Evolutionary conservation across 495 filamentous ascomycete genomes (phyloP).

Genomic region (Penicillium lagena): DNA sequence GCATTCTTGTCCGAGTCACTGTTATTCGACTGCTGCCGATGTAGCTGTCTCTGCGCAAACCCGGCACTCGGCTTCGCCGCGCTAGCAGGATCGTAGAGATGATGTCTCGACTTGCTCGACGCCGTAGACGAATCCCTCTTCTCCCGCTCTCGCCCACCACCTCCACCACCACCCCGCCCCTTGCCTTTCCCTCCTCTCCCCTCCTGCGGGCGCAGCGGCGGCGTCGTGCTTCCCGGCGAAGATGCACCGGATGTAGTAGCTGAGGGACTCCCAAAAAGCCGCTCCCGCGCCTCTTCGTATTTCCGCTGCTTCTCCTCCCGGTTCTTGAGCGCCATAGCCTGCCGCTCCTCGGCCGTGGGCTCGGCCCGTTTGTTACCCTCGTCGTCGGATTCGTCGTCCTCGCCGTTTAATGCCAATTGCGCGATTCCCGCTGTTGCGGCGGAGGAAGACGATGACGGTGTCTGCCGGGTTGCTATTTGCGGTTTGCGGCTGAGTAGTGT

Average conservation of each 20-base stretch:
- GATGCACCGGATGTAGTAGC: constrained; percentile 43
- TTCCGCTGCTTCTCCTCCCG: constrained; percentile 81
- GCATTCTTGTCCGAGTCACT: constrained; percentile 31
- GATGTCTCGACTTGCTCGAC: constrained; percentile 33
- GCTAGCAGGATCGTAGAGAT: constrained; percentile 70
- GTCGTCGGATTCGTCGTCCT: constrained; percentile 64
- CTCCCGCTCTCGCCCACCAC: constrained; percentile 20
- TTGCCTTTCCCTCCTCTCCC: constrained; percentile 35
- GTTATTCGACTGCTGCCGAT: constrained; percentile 27
- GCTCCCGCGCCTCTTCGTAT: constrained; percentile 78
- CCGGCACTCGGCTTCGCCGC: constrained; percentile 52
- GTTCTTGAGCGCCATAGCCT: constrained; percentile 65
- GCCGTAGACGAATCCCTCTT: constrained; percentile 44
- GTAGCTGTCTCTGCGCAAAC: constrained; percentile 44
- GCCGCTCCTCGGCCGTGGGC: constrained; percentile 64
- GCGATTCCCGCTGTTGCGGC: constrained; percentile 50
- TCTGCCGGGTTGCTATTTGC: constrained; percentile 30
- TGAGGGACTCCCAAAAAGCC: constrained; percentile 66
- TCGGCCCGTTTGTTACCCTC: constrained; percentile 47
- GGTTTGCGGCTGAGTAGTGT: constrained; percentile 83
- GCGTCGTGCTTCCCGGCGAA: constrained; percentile 56
- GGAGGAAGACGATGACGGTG: constrained; percentile 8
- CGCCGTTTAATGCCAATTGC: constrained; percentile 46
- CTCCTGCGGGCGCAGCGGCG: constrained; percentile 43
- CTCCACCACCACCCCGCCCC: constrained; percentile 30